Evolutionary conservation across 805 yeast genomes (phyloP), one percentile per base, ranked within the genome.

Genomic region (Alloascoidea africana): DNA sequence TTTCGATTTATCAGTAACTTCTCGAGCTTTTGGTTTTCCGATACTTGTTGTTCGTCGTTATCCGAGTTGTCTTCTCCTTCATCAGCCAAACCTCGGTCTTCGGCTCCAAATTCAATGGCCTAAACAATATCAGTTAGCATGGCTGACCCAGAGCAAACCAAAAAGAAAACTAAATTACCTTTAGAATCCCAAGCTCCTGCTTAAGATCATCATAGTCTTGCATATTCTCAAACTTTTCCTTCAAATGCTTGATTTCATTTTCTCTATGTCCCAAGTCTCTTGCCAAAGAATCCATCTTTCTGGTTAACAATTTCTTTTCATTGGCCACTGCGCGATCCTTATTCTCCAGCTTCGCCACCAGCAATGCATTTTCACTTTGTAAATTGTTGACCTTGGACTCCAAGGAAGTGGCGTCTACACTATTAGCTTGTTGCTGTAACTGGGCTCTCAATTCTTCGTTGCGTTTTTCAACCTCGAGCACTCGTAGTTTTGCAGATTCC

Each of bases 191-290:
- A 44, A 87, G 60, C 49, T 87, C 96, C 36, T 72, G 69, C 52
- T 84, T 85, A 36, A 86, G 53, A 43, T 83, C 86, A 38, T 81
- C 86, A 54, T 87, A 86, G 51, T 86, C 95, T 2, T 66, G 58
- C 37, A 74, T 70, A 19, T 60, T 54, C 2, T 59, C 58, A 34
- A 79, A 50, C 39, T 70, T 68, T 17, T 59, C 57, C 47, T 69
- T 70, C 44, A 81, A 58, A 3, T 53, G 51, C 5, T 60, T 61
- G 17, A 71, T 54, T 51, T 80, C 89, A 13, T 55, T 53, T n/a
- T 56, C 53, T 42, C 68, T 60, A 34, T 69, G 68, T 2, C 49
- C 46, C 2, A 65, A 45, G 44, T 79, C 84, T 15, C 69, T 56
- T 17, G 60, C 54, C 5, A 63, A 49, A 5, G 57, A 42, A 2